Conservation (phyloP, 441 rosid genomes). For the Adansonia madagascariensis region DNA sequence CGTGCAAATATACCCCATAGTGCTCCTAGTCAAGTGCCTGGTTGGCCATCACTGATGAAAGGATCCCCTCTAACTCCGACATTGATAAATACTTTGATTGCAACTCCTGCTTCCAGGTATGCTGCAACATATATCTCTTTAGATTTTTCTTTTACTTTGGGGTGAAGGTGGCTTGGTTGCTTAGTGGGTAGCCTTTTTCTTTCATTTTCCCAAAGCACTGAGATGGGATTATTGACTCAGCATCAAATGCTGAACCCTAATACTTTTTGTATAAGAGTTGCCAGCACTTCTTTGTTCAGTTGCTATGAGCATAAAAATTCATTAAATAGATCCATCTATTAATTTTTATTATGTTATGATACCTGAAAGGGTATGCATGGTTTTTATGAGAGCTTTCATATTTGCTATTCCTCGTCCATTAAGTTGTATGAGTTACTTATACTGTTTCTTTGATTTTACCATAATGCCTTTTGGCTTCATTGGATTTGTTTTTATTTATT, state of each 20-base stretch:
- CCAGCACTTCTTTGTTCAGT: neutral
- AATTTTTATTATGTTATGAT: slow-evolving; percentile 1
- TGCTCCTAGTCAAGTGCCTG: slow-evolving; percentile 53
- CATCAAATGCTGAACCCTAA: slow-evolving; percentile 5
- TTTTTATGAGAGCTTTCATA: neutral
- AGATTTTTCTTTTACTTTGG: neutral
- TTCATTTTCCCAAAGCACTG: neutral
- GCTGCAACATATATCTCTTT: slow-evolving; percentile 32
- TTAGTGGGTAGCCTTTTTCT: neutral
- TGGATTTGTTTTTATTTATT: neutral
- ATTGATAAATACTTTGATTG: slow-evolving; percentile 62
- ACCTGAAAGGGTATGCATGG: neutral
- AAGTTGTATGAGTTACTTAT: neutral
- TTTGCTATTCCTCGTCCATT: neutral
- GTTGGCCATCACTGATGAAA: slow-evolving; percentile 89
- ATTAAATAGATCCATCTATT: neutral
- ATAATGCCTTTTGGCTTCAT: neutral
- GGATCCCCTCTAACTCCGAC: slow-evolving; percentile 80
- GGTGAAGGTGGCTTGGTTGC: neutral
- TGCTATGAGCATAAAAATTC: neutral
- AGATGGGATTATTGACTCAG: neutral
- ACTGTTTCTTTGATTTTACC: neutral
- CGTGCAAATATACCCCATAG: slow-evolving; percentile 56
- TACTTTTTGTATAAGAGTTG: neutral
- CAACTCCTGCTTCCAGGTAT: slow-evolving; percentile 96